A percentile compares a stretch with the other conserved stretches of the same genome.
Evolutionary conservation across 1,284 basidiomycete species (phyloP).

Genomic region (Ceratobasidium sp.): DNA sequence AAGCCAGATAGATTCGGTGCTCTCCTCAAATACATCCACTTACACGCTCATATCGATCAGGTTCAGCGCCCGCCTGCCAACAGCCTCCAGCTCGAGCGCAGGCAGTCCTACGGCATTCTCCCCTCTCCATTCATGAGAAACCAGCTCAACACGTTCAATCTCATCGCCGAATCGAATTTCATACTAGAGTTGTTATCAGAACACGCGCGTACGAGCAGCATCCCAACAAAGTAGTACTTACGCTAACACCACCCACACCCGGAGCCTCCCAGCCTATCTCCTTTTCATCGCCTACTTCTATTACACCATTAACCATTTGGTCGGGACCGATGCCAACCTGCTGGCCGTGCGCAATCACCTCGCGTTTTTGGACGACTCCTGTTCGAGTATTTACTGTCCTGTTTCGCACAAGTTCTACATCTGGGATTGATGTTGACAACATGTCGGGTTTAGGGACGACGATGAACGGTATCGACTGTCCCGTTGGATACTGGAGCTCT

Average conservation of each 20-base stretch:
- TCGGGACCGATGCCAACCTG: neutral
- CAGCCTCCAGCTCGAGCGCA: neutral
- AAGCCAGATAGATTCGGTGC: too few relatives aligned
- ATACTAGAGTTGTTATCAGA: constrained; percentile 1
- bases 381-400: constrained; percentile 18
- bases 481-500: constrained; percentile 18
- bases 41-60: constrained; percentile 26
- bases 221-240: neutral
- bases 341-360: neutral
- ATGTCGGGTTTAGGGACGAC: neutral
- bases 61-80: neutral
- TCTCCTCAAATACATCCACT: neutral
- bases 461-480: constrained; percentile 20
- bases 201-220: neutral
- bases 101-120: constrained; percentile 15
- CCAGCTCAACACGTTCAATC: neutral
- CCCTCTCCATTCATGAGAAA: constrained; percentile 33
- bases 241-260: neutral
- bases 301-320: neutral
- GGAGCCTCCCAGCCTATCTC: constrained; percentile 16
- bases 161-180: constrained; percentile 26
- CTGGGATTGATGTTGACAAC: neutral
- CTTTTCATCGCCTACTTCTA: constrained; percentile 12
- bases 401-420: constrained; percentile 22
- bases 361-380: neutral